Conservation (phyloP, 805 yeast genomes). For the Yarrowia sp. region DNA sequence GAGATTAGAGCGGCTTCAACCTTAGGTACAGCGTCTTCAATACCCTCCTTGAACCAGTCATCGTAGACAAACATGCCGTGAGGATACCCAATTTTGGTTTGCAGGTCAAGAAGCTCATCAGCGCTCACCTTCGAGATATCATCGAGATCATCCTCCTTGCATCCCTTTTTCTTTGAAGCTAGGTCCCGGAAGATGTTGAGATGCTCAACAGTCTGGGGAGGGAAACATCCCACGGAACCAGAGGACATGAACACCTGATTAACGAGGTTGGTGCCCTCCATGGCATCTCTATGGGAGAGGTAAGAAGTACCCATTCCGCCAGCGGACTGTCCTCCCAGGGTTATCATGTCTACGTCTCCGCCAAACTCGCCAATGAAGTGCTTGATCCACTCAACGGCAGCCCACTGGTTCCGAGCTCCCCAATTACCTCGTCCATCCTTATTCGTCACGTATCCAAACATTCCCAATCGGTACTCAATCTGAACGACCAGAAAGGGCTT, state of each 20-base stretch:
- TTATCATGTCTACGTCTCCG: constrained; percentile 39
- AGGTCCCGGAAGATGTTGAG: neutral
- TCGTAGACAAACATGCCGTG: neutral
- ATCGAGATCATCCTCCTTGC: neutral
- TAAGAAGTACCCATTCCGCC: constrained; percentile 34
- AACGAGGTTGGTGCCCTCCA: neutral
- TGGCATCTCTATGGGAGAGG: neutral
- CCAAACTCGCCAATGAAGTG: constrained; percentile 40
- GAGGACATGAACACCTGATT: constrained; percentile 8
- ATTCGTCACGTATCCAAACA: constrained; percentile 40
- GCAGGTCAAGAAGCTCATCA: neutral
- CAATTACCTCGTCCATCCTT: constrained; percentile 36
- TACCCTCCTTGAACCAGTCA: constrained; percentile 8
- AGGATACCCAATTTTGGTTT: neutral
- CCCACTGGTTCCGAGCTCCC: constrained; percentile 41
- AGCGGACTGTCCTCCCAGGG: constrained; percentile 43
- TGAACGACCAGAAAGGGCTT: constrained; percentile 32
- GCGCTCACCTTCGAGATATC: neutral
- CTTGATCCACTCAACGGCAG: constrained; percentile 40
- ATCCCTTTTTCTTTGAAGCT: neutral
- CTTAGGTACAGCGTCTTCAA: neutral
- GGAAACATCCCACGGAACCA: neutral
- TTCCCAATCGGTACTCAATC: constrained; percentile 40
- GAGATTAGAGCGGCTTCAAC: neutral
- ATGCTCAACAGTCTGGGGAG: neutral